A percentile compares a stretch with the other conserved stretches of the same genome.
These are phyloP conservation scores for Pyrenopolyporus hunteri DNA, from an alignment of 495 filamentous ascomycete genomes.

Conservation along the genomic window DNA sequence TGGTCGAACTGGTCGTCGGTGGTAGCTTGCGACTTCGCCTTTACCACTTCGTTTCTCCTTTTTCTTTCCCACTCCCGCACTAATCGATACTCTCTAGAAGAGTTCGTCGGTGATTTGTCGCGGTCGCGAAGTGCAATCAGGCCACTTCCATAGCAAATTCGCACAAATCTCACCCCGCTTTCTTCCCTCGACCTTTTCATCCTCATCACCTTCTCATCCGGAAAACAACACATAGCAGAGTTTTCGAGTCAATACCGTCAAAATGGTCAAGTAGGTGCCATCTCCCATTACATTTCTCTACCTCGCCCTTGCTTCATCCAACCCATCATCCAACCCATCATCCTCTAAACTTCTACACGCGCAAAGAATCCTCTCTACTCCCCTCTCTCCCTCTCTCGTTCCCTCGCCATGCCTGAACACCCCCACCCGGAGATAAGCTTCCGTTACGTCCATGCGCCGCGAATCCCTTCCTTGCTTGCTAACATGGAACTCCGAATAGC, in stretches of 20 bases:
- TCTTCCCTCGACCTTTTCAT: constrained; percentile 22
- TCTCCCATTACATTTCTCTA: no score
- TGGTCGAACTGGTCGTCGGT: constrained; percentile 37
- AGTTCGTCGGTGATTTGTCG: constrained; percentile 32
- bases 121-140: constrained; percentile 31
- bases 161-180: constrained; percentile 25
- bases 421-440: constrained; percentile 56
- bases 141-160: constrained; percentile 21
- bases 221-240: constrained; percentile 33
- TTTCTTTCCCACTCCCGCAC: constrained; percentile 22
- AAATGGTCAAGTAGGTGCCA: constrained; percentile 95
- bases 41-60: constrained; percentile 18
- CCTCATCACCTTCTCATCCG: constrained; percentile 36
- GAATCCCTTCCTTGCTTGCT: no score
- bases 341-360: constrained; percentile 15
- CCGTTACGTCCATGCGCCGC: constrained; percentile 27
- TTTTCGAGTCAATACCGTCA: constrained; percentile 74
- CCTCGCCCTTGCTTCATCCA: background rate
- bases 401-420: constrained; percentile 23
- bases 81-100: constrained; percentile 29
- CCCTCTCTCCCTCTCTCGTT: constrained; percentile 7
- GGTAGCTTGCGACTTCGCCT: constrained; percentile 42
- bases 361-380: constrained; percentile 2
- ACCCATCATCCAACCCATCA: constrained; percentile 40
- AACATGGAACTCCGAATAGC: constrained; percentile 60